Conservation (phyloP, 805 yeast species). For the Pichia occidentalis region DNA sequence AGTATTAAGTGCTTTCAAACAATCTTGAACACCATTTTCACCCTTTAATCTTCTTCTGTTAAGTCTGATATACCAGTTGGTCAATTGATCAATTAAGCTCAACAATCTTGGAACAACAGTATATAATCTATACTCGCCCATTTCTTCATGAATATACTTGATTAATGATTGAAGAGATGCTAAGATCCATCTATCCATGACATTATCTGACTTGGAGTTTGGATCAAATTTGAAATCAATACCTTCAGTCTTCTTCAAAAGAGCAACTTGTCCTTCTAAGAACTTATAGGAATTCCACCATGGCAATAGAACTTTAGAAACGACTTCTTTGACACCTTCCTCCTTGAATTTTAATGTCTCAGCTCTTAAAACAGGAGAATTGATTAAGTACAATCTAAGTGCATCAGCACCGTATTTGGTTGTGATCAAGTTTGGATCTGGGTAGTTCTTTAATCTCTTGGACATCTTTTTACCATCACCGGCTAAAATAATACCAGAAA, state of each 20-base stretch:
- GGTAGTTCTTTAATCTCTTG: conserved; percentile 94
- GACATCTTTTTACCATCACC: conserved; percentile 99
- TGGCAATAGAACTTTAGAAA: conserved; percentile 90
- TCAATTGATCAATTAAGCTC: conserved; percentile 83
- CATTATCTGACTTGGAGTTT: conserved; percentile 61
- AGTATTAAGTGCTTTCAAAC: conserved; percentile 82
- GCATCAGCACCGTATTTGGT: conserved; percentile 97
- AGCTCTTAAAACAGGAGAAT: conserved; percentile 95
- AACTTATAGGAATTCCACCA: conserved; percentile 99
- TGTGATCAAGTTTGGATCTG: conserved; percentile 82
- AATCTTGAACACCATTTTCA: conserved; percentile 78
- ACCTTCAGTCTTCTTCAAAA: conserved; percentile 69
- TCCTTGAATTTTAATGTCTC: conserved; percentile 96
- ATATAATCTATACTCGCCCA: conserved; percentile 83
- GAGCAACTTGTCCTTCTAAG: conserved; percentile 87
- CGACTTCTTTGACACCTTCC: conserved; percentile 98
- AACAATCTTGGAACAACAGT: conserved; percentile 93
- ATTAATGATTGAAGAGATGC: conserved; percentile 94
- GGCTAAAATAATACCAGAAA: conserved; percentile 93
- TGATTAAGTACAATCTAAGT: conserved; percentile 87
- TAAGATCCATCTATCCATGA: conserved; percentile 96
- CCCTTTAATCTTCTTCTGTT: conserved; percentile 98
- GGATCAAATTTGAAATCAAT: conserved; percentile 70
- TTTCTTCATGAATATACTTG: conserved; percentile 79
- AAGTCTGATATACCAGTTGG: conserved; percentile 98